A percentile compares a stretch with the other conserved stretches of the same genome.
phyloP scores from a whole-genome alignment of 2,329 filamentous ascomycete species.

The Xylariales sp. region DNA sequence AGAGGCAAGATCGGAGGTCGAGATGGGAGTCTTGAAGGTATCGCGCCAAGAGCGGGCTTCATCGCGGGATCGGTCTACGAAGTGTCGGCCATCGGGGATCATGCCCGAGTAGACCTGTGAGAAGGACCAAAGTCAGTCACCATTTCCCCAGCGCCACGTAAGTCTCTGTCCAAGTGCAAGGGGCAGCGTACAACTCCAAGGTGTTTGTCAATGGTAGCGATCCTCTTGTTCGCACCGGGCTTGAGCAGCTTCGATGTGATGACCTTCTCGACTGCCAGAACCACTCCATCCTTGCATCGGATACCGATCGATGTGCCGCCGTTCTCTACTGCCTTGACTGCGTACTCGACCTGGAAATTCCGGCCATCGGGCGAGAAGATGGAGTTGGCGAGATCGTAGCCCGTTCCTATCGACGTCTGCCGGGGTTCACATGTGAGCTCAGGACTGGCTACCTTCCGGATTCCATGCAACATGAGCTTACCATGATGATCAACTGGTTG shows the following conservation, averaged over 20 bases:
- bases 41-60: constrained; percentile 89
- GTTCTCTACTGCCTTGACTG: constrained; percentile 97
- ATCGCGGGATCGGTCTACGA: constrained; percentile 88
- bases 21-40: constrained; percentile 92
- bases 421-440: background rate
- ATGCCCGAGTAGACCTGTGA: constrained; percentile 85
- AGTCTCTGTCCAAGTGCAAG: background rate
- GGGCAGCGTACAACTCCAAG: constrained; percentile 73
- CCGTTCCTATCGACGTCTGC: constrained; percentile 97
- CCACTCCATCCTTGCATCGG: constrained; percentile 93
- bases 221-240: constrained; percentile 92
- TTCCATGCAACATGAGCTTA: background rate
- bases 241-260: constrained; percentile 94
- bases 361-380: constrained; percentile 99
- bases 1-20: constrained; percentile 79
- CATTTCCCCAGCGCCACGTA: no score
- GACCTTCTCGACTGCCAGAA: constrained; percentile 95
- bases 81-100: constrained; percentile 90
- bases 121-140: no score
- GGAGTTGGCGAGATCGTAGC: constrained; percentile 98
- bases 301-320: constrained; percentile 95
- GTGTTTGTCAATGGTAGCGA: constrained; percentile 90
- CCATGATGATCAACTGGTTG: background rate
- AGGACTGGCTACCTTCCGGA: background rate
- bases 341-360: constrained; percentile 99